Evolutionary conservation across 1,139 yeast species (phyloP), one percentile per base, ranked within the genome.

Genomic region (Diutina neorugosa): DNA sequence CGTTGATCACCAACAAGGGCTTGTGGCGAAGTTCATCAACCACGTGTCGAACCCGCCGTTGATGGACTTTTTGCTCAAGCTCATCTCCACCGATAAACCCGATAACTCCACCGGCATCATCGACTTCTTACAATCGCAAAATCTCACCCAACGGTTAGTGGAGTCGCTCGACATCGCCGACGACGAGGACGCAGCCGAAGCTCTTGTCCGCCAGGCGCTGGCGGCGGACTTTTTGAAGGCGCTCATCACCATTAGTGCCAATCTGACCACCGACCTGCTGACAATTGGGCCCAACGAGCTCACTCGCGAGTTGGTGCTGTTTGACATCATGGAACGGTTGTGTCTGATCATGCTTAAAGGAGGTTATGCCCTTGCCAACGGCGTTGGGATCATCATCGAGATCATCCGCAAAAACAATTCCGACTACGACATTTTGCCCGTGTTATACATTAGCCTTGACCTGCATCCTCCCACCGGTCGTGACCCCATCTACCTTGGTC

Each of bases 271-370:
- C 6, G 86, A 81, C 61, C 87, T 85, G 61, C 86, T 96, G 18
- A 87, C 96, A 4, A 90, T 93, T 60, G 98, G 99, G 1, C 98
- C 98, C 8, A 93, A 93, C 66, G 98, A 93, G 66, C 75, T 93
- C 53, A 89, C 96, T 4, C 76, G 99, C 58, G 93, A 93, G 65
- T 76, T 93, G 54, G 97, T 91, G 11, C 69, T 74, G 1, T 80
- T 87, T 53, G 84, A 82, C 52, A 80, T 81, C 55, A 82, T 89
- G 72, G 74, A 83, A 59, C 74, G 74, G 57, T 71, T 93, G 52
- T 87, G 94, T 53, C 68, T 78, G n/a, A 78, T 86, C 60, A 94
- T 94, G 98, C 74, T 91, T 23, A 72, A 80, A 58, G 98, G 98
- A 18, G 96, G 97, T 4, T 84, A 91, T 51, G 94, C 96, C 4